Conservation (phyloP, 169 alveolate genomes). For the Plasmodium coatneyi region DNA sequence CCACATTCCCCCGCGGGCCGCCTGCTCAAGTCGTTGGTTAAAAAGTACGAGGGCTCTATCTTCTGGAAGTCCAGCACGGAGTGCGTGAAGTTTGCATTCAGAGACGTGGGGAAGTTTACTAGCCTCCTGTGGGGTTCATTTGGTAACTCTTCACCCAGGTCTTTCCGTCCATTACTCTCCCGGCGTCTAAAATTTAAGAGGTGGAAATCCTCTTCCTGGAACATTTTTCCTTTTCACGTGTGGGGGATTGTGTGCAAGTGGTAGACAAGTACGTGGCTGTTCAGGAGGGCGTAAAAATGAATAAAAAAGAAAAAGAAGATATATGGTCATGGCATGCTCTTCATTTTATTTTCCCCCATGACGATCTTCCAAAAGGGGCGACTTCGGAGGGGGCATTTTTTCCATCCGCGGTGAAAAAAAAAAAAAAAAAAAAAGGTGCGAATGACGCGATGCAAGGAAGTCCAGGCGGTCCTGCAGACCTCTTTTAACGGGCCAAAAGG, state of each 20-base stretch:
- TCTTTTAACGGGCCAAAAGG: too few species aligned
- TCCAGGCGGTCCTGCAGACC: too few species aligned
- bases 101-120: slow-evolving; percentile 17
- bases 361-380: not conserved
- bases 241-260: not conserved
- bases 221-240: not conserved
- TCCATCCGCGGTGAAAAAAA: not conserved
- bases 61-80: not conserved
- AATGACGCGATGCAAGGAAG: not conserved
- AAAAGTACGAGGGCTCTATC: slow-evolving; percentile 8
- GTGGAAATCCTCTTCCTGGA: not conserved
- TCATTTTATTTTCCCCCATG: not conserved
- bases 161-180: not conserved
- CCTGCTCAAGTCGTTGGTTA: slow-evolving; percentile 22
- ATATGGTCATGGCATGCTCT: not conserved
- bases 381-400: not conserved
- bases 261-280: not conserved
- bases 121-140: not conserved
- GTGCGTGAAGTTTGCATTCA: not conserved
- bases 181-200: not conserved
- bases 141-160: slow-evolving; percentile 2
- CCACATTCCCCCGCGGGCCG: not conserved
- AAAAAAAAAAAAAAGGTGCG: not conserved
- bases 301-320: not conserved
- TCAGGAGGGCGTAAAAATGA: not conserved